Conservation (phyloP, 176 grass and related monocot genomes). For the Otatea glauca region DNA sequence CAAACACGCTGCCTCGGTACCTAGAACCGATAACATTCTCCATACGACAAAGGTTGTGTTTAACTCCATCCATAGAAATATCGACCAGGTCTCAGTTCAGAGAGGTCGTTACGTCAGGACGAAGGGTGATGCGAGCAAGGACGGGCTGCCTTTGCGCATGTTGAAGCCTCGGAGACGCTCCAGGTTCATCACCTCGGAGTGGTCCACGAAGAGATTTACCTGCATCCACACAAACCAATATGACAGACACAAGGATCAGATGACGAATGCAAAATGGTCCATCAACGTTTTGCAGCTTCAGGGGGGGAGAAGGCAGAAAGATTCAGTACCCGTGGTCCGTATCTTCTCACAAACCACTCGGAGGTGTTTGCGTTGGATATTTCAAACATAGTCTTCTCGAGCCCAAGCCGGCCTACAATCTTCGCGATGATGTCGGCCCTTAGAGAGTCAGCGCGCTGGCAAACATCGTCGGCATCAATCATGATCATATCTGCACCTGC, state of each 20-base stretch:
- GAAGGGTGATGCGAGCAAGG: slow-evolving; percentile 46
- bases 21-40: background rate
- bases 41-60: background rate
- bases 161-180: slow-evolving; percentile 65
- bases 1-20: background rate
- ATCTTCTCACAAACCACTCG: slow-evolving; percentile 86
- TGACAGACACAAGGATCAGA: background rate
- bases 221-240: background rate
- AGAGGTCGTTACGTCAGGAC: slow-evolving; percentile 46
- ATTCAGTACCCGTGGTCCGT: slow-evolving; percentile 71
- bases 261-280: background rate
- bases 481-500: slow-evolving; percentile 85
- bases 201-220: slow-evolving; percentile 88
- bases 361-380: slow-evolving; percentile 59
- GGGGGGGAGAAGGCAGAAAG: background rate
- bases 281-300: background rate
- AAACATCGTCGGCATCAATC: slow-evolving; percentile 81
- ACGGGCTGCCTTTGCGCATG: slow-evolving; percentile 7
- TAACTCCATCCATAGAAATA: background rate
- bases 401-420: slow-evolving; percentile 73
- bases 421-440: slow-evolving; percentile 73
- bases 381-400: slow-evolving; percentile 95
- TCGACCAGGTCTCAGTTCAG: background rate
- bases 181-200: slow-evolving; percentile 80
- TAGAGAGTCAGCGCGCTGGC: slow-evolving; percentile 58